Conservation (phyloP, 148 eudicot species). For the Chenopodium album region DNA sequence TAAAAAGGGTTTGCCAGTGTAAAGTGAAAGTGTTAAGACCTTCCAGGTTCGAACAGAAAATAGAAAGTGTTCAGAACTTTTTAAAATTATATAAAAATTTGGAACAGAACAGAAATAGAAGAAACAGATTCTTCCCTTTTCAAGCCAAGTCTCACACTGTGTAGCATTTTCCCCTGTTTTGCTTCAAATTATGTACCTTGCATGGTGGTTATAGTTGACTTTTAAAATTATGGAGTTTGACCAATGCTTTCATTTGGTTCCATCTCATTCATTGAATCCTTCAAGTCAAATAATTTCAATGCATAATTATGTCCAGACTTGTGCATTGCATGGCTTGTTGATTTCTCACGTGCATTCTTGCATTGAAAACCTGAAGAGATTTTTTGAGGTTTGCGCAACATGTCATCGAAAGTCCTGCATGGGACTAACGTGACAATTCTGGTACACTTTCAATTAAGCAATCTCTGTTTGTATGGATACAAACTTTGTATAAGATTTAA, state of each 20-base stretch:
- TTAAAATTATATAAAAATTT: too few relatives aligned
- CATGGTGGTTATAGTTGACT: neutral
- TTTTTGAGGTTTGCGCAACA: neutral
- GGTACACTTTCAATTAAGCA: neutral
- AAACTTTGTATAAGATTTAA: neutral
- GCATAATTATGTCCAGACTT: neutral
- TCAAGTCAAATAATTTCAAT: neutral
- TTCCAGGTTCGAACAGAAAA: too few relatives aligned
- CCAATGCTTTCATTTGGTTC: neutral
- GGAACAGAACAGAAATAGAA: too few relatives aligned
- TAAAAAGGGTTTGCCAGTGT: too few relatives aligned
- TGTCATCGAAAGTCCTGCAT: neutral
- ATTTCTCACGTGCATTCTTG: neutral
- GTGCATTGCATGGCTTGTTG: neutral
- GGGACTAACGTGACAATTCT: neutral
- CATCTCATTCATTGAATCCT: neutral
- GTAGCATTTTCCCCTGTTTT: too few relatives aligned
- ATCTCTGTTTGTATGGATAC: neutral
- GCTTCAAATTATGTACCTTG: neutral
- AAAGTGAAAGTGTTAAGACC: too few relatives aligned
- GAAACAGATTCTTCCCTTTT: neutral
- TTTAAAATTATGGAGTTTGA: neutral
- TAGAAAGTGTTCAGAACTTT: too few relatives aligned
- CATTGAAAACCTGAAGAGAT: neutral
- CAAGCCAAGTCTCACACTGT: neutral